Conservation (phyloP, 805 yeast species). For the Tetrapisispora taiwanensis region DNA sequence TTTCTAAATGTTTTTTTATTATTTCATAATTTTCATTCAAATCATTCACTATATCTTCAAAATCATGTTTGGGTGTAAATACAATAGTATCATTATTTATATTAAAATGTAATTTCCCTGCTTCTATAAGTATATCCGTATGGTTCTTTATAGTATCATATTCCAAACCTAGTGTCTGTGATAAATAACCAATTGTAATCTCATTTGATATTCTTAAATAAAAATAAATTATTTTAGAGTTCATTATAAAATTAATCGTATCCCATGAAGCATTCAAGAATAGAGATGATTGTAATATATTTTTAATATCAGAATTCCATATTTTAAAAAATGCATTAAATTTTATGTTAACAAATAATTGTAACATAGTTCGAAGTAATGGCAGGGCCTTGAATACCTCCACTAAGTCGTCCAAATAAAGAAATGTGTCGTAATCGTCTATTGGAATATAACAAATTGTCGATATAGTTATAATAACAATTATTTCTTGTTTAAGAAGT, state of each 20-base stretch:
- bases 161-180: constrained; percentile 16
- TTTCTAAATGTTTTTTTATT: neutral
- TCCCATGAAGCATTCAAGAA: constrained; percentile 16
- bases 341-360: constrained; percentile 14
- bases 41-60: neutral
- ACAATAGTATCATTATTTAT: constrained; percentile 12
- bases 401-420: constrained; percentile 12
- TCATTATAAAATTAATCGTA: constrained; percentile 13
- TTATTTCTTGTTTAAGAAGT: constrained; percentile 14
- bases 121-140: constrained; percentile 10
- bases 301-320: constrained; percentile 16
- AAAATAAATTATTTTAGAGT: constrained; percentile 22
- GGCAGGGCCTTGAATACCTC: constrained; percentile 10
- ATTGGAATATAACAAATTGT: constrained; percentile 20
- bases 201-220: constrained; percentile 20
- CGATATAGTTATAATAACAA: constrained; percentile 17
- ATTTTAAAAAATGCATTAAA: constrained; percentile 17
- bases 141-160: constrained; percentile 12
- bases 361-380: constrained; percentile 9
- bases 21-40: constrained; percentile 1
- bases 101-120: constrained; percentile 16
- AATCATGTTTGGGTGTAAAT: constrained; percentile 6
- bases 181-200: constrained; percentile 18
- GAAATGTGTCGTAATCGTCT: constrained; percentile 20
- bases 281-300: constrained; percentile 9